Base-by-base conservation (phyloP, 140 eudicot genomes). In the Cichorium intybus region DNA sequence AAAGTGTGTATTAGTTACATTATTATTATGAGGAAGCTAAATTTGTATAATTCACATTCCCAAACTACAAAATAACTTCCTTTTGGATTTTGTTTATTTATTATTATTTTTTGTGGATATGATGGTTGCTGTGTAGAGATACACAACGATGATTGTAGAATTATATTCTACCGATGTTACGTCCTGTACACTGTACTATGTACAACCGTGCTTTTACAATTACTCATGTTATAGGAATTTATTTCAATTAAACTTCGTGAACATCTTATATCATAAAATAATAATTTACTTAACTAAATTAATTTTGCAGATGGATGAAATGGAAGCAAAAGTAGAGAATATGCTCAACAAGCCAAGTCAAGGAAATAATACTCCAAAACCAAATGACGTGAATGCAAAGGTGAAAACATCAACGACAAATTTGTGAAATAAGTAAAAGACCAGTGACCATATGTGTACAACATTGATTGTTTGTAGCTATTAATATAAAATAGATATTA, bases 261-360 rank as follows among this genome's bases (percentile, higher is more conserved):
- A 39, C 14, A 39, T 11, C 47, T 43, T 43, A 15, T 15, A 43
- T 43, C 18, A 15, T 14, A 14, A 43, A 43, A 43, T 4, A 43
- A 43, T 43, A 0, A 43, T 14, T 14, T 15, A 43, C 18, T 43
- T 4, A 41, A 14, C 3, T 31, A 18, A 9, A 27, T 5, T 24
- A 24, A 20, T 20, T 53, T 11, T 39, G 52, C 73, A 82, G 87
- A 66, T 74, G 22, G 79, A 82, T 75, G 84, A 78, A 74, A 65
- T 56, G 64, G 84, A 66, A 43, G 73, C 79, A 20, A 35, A 71
- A 24, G 66, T 78, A 10, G 84, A 77, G 27, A 16, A 56, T 56
- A n/a, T 56, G n/a, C 7, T 56, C 45, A 56, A 56, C 62, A 27
- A 28, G 45, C n/a, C 43, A 56, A 16, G 7, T 27, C 39, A 27